Percentiles rank a stretch among this genome's conserved stretches.
Conservation (phyloP, 2,329 filamentous ascomycete species). For the Penicillium griseofulvum region DNA sequence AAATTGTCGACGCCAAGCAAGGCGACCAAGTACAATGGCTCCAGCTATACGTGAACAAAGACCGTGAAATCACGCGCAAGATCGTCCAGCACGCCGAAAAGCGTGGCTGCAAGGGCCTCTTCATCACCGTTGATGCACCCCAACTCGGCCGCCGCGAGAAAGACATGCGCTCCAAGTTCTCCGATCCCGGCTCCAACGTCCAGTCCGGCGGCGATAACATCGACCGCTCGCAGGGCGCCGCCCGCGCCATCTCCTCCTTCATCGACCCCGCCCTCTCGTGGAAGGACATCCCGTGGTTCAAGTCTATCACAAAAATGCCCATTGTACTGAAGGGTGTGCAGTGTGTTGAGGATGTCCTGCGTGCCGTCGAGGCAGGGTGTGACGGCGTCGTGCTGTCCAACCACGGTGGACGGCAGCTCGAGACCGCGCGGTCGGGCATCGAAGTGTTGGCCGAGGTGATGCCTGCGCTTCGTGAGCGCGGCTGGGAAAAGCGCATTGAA, state of each 20-base stretch:
- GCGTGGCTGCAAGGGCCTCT: constrained; percentile 89
- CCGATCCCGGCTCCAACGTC: constrained; percentile 77
- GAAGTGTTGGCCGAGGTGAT: constrained; percentile 93
- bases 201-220: constrained; percentile 68
- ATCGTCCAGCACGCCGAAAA: constrained; percentile 90
- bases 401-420: constrained; percentile 91
- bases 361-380: constrained; percentile 76
- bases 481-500: constrained; percentile 74
- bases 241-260: constrained; percentile 90
- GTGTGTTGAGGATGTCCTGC: constrained; percentile 88
- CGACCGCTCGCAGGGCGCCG: constrained; percentile 87
- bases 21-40: constrained; percentile 91
- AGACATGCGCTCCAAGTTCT: constrained; percentile 94
- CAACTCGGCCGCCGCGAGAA: constrained; percentile 94
- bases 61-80: constrained; percentile 81
- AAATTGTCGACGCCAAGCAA: constrained; percentile 81
- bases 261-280: constrained; percentile 93
- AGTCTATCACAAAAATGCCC: constrained; percentile 85
- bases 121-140: constrained; percentile 97
- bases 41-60: constrained; percentile 96
- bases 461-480: constrained; percentile 73
- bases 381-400: constrained; percentile 93
- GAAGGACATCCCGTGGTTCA: constrained; percentile 94
- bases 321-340: constrained; percentile 97
- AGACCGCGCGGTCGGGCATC: constrained; percentile 83